A percentile compares a stretch with the other conserved stretches of the same genome.
Evolutionary conservation across 2,329 filamentous ascomycete species (phyloP).

Genomic region (Beauveria sp.): DNA sequence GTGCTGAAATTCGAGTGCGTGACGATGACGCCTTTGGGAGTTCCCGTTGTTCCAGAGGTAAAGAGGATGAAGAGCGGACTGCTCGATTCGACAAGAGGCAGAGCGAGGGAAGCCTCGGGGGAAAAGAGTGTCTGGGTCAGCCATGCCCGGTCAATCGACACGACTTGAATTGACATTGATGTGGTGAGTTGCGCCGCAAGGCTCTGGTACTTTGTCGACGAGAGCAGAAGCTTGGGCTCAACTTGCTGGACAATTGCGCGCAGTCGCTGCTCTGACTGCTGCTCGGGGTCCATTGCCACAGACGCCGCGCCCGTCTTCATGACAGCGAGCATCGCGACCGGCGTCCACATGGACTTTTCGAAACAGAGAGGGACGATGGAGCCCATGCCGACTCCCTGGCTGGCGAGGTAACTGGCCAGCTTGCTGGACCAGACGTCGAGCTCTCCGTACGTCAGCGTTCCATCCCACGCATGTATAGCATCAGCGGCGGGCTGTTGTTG

Average conservation of each 20-base stretch:
- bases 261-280: conserved; percentile 14
- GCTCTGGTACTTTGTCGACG: conserved; percentile 12
- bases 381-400: conserved; percentile 20
- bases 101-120: background rate
- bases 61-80: conserved; percentile 33
- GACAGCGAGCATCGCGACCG: conserved; percentile 18
- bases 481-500: conserved; percentile 21
- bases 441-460: conserved; percentile 32
- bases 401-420: conserved; percentile 12
- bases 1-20: conserved; percentile 15
- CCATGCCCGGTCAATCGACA: background rate
- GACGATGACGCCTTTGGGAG: conserved; percentile 41
- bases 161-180: background rate
- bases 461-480: conserved; percentile 38
- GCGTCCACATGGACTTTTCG: conserved; percentile 19
- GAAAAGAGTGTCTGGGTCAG: background rate
- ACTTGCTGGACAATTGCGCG: conserved; percentile 14
- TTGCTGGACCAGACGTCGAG: conserved; percentile 17
- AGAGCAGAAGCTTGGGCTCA: conserved; percentile 15
- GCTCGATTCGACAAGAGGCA: background rate
- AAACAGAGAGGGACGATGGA: conserved; percentile 18
- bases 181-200: background rate
- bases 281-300: conserved; percentile 20
- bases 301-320: conserved; percentile 19
- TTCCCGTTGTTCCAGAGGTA: conserved; percentile 44